These are phyloP conservation scores for Solanum boliviense DNA, from an alignment of 257 asterid species.

Conservation along the genomic window DNA sequence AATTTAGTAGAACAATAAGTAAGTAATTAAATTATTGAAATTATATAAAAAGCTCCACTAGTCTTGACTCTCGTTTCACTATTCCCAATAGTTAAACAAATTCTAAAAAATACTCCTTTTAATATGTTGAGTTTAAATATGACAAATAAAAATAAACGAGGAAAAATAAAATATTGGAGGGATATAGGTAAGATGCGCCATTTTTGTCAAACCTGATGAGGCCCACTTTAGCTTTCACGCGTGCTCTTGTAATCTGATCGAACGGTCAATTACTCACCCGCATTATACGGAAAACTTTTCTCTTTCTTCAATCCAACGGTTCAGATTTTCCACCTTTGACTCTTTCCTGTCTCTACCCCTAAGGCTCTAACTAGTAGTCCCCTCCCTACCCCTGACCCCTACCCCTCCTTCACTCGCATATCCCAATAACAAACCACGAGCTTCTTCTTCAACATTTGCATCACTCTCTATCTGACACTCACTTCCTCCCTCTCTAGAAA, in stretches of 20 bases:
- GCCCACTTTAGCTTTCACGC: constrained; percentile 47
- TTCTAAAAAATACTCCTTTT: too few relatives aligned
- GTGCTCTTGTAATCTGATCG: constrained; percentile 55
- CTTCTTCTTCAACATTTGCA: neutral
- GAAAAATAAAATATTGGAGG: neutral
- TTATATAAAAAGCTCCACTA: neutral
- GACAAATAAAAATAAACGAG: rapidly evolving
- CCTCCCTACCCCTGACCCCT: neutral
- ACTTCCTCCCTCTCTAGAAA: neutral
- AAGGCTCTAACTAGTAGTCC: neutral
- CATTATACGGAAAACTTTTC: constrained; percentile 44
- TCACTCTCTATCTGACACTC: neutral
- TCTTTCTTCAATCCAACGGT: constrained; percentile 36
- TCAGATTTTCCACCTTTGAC: constrained; percentile 41
- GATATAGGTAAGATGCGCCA: neutral
- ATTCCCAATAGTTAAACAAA: neutral
- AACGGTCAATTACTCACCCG: constrained; percentile 43
- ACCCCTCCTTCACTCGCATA: neutral
- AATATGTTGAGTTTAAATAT: too few relatives aligned
- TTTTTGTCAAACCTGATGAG: constrained; percentile 69
- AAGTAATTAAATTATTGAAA: neutral
- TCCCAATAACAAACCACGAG: neutral
- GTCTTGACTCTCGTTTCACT: neutral
- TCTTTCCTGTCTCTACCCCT: constrained; percentile 9
- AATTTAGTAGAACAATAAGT: neutral